Evolutionary conservation across 768 basidiomycete species (phyloP).

Genomic region (Boletus speciosus): DNA sequence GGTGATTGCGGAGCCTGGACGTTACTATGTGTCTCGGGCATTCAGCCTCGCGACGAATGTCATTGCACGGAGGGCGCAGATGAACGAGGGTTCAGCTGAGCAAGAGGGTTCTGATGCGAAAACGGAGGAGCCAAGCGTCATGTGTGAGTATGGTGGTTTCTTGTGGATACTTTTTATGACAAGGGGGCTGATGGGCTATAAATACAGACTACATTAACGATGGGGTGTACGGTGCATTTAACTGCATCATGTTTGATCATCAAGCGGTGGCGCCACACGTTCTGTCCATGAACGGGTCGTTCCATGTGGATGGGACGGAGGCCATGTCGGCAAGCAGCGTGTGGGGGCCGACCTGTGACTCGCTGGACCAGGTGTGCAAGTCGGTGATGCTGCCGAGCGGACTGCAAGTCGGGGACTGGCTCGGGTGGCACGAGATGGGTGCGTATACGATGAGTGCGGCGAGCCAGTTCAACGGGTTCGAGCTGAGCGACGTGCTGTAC

Average conservation of each 20-base stretch:
- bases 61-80: slow-evolving; percentile 78
- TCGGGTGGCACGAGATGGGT: slow-evolving; percentile 97
- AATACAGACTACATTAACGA: slow-evolving; percentile 95
- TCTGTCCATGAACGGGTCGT: slow-evolving; percentile 64
- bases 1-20: slow-evolving; percentile 93
- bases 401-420: slow-evolving; percentile 92
- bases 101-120: slow-evolving; percentile 16
- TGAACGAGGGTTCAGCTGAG: slow-evolving; percentile 33
- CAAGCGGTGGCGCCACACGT: slow-evolving; percentile 85
- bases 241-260: slow-evolving; percentile 97
- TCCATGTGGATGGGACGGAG: slow-evolving; percentile 39
- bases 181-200: neutral
- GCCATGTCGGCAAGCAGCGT: slow-evolving; percentile 60
- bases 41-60: slow-evolving; percentile 92
- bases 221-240: slow-evolving; percentile 96
- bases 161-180: neutral
- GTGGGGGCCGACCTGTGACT: slow-evolving; percentile 99
- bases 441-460: slow-evolving; percentile 99
- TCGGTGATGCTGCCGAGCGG: slow-evolving; percentile 58
- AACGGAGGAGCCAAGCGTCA: slow-evolving; percentile 54
- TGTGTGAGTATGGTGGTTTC: slow-evolving; percentile 68
- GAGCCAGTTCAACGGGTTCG: slow-evolving; percentile 92
- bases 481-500: slow-evolving; percentile 75
- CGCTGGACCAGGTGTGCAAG: slow-evolving; percentile 86
- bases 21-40: slow-evolving; percentile 90